phyloP scores from a whole-genome alignment of 495 filamentous ascomycete species.

The Friedmanniomyces simplex region DNA sequence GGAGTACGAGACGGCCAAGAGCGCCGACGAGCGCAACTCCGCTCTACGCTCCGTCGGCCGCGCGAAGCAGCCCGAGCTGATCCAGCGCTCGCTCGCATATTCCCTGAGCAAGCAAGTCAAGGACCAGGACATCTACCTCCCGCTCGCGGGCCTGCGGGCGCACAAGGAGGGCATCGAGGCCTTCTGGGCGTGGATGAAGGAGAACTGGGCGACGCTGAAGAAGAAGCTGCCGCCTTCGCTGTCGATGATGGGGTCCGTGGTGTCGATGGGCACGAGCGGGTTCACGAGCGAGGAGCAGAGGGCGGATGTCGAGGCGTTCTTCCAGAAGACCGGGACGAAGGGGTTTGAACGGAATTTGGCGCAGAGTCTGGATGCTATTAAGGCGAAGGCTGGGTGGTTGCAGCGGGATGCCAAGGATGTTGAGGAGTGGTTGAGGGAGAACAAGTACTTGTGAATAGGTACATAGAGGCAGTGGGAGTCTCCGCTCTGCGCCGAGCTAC shows the following conservation, averaged over 20 bases:
- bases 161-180: slow-evolving; percentile 70
- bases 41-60: slow-evolving; percentile 79
- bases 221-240: slow-evolving; percentile 72
- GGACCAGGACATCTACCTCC: slow-evolving; percentile 93
- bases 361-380: slow-evolving; percentile 51
- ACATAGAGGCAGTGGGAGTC: not conserved
- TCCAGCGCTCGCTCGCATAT: slow-evolving; percentile 66
- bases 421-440: slow-evolving; percentile 47
- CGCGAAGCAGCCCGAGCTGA: slow-evolving; percentile 64
- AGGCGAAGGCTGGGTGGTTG: slow-evolving; percentile 52
- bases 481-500: not conserved
- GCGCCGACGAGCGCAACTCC: slow-evolving; percentile 91
- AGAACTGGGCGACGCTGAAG: slow-evolving; percentile 73
- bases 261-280: slow-evolving; percentile 70
- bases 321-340: slow-evolving; percentile 67
- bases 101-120: slow-evolving; percentile 77
- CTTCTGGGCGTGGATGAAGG: slow-evolving; percentile 71
- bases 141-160: slow-evolving; percentile 62
- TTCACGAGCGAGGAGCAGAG: slow-evolving; percentile 70
- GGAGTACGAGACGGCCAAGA: slow-evolving; percentile 75
- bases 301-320: slow-evolving; percentile 69
- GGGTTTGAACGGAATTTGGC: slow-evolving; percentile 50
- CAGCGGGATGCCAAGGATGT: slow-evolving; percentile 53
- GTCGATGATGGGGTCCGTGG: slow-evolving; percentile 74
- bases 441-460: slow-evolving; percentile 38